phyloP scores from a whole-genome alignment of 176 grass and related monocot genomes.

The Carex littledalei region DNA sequence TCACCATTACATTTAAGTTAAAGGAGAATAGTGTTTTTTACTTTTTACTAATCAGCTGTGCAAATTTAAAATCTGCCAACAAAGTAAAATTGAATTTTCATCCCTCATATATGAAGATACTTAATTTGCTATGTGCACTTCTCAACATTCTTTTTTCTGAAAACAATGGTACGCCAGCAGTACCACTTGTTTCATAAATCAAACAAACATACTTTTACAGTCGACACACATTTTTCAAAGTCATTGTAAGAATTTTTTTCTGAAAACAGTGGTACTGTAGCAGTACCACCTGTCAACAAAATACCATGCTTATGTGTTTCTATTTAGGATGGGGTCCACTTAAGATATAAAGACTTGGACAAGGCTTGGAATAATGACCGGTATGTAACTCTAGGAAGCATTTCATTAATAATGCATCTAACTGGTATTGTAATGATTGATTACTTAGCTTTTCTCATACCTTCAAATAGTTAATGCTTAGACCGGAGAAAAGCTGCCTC shows the following conservation, averaged over 20 bases:
- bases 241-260: neutral
- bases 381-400: neutral
- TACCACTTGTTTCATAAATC: neutral
- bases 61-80: neutral
- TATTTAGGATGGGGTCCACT: neutral
- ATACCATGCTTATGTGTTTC: neutral
- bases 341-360: neutral
- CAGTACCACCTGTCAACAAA: too few relatives aligned
- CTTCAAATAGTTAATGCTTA: conserved; percentile 99
- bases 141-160: neutral
- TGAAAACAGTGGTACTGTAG: too few relatives aligned
- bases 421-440: neutral
- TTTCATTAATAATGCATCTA: conserved; percentile 2
- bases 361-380: neutral
- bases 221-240: neutral
- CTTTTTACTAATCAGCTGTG: neutral
- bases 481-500: conserved; percentile 79
- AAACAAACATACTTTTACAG: neutral
- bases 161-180: neutral
- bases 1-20: neutral
- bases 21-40: neutral
- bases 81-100: neutral
- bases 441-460: conserved; percentile 19
- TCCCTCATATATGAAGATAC: neutral
- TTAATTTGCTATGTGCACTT: too few relatives aligned